Evolutionary conservation across 371 early-diverging fungal species (phyloP).

Genomic region (Apophysomyces sp.): DNA sequence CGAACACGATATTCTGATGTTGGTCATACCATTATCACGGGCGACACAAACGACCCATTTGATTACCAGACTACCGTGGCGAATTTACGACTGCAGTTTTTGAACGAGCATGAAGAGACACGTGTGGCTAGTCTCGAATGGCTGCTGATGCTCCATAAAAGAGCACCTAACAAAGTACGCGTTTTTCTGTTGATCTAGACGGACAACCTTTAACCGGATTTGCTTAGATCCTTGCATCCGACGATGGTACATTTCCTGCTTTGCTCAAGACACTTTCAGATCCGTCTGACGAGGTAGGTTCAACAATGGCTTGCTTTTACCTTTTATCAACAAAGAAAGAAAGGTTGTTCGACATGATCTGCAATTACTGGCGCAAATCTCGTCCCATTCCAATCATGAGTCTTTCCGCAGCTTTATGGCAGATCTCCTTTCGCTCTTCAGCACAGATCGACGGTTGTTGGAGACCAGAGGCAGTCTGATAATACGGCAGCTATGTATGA

Average conservation of each 20-base stretch:
- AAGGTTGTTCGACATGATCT: slow-evolving; percentile 82
- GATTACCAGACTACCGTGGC: slow-evolving; percentile 79
- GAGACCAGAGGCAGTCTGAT: slow-evolving; percentile 86
- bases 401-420: slow-evolving; percentile 81
- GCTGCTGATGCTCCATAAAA: slow-evolving; percentile 89
- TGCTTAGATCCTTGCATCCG: slow-evolving; percentile 62
- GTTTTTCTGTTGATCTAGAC: not conserved
- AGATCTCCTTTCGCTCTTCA: slow-evolving; percentile 79
- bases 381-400: slow-evolving; percentile 72
- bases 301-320: not conserved
- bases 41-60: slow-evolving; percentile 51
- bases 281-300: slow-evolving; percentile 76
- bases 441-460: slow-evolving; percentile 80
- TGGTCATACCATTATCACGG: not conserved
- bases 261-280: slow-evolving; percentile 87
- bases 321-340: not conserved
- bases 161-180: slow-evolving; percentile 72
- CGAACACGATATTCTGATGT: not conserved
- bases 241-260: slow-evolving; percentile 80
- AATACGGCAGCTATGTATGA: slow-evolving; percentile 85
- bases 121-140: slow-evolving; percentile 87
- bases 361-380: slow-evolving; percentile 91
- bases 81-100: slow-evolving; percentile 72
- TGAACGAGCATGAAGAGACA: slow-evolving; percentile 85
- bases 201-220: not conserved